Base-by-base conservation (phyloP, 768 basidiomycete genomes). In the Trametes elegans region DNA sequence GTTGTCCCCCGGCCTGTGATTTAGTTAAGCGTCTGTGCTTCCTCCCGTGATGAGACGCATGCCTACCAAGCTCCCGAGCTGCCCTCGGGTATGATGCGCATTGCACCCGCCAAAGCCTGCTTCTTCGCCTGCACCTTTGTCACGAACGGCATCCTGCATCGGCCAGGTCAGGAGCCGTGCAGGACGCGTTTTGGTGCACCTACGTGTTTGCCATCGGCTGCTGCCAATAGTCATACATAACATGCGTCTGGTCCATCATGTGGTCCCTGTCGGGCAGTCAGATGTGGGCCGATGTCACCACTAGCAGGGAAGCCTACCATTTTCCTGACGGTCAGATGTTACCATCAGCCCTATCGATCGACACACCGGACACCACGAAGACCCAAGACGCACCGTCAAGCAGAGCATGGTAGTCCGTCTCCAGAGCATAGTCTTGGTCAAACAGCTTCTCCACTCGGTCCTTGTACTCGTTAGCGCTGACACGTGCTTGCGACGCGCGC, bases 161-260 rank as follows among this genome's bases (percentile, higher is more conserved):
- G 31, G 55, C 39, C n/a, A 27, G 42, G 29, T 49, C 32, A 48
- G 28, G n/a, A 34, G 18, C 40, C 8, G 2, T 8, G 13, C 14
- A 6, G 9, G 26, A 24, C 14, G 21, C 21, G 21, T 8, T 19
- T 4, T 39, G 39, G 36, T 14, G 1, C 8, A 68, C 76, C 36
- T 49, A 80, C 77, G 79, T 78, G 66, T 88, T 81, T 13, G 77
- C 74, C 79, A 82, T 82, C 4, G 85, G 84, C 62, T 85, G 84
- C 57, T 89, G 86, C 82, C 85, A 87, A 67, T 88, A 86, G 57
- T 76, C 80, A 57, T 84, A 87, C 49, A 79, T 79, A 53, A 83
- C 63, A 68, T 81, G 84, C n/a, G 84, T 84, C 64, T 87, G 85
- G 63, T 84, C 82, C 81, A 88, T 85, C 79, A 88, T 87, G 63